Base-by-base conservation (phyloP, 306 rosid species). In the Lablab purpureus region DNA sequence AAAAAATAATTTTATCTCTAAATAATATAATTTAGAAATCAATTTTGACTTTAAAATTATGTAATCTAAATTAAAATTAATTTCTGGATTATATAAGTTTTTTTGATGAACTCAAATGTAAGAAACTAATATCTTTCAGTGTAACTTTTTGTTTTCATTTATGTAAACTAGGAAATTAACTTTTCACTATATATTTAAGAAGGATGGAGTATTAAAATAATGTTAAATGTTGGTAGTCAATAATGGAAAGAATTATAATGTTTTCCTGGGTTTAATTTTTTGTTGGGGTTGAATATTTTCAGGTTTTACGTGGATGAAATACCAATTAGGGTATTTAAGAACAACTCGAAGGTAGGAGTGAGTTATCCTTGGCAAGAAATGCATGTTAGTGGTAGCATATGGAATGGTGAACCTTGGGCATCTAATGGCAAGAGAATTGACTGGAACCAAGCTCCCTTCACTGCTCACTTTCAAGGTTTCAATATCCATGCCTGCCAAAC, bases 321-420 rank as follows among this genome's bases (percentile, higher is more conserved):
- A 27, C 81, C 85, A 37, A 75, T 82, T 8, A 69, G 81, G 27
- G 85, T 82, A 51, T 82, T 82, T 73, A 75, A 82, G 81, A 82
- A 82, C 81, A 13, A 68, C 10, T 82, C 74, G 3, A 76, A 76
- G 2, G 6, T 75, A 0, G 85, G 81, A 13, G 81, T 82, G 77
- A 36, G 37, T 47, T 76, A n/a, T 28, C 85, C 78, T 3, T 75
- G 78, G 62, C 14, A 49, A 22, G 17, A 27, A 75, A 82, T 82
- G 85, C 85, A 76, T 13, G 32, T 82, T 59, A 69, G 1, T 1
- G 67, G 10, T 23, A 82, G 85, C 73, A 67, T 82, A 76, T 82
- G 85, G 85, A 75, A 82, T 76, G 85, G 85, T 3, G 85, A 82
- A 45, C 85, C 85, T 2, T 82, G 85, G 85, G 85, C 85, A 7